A percentile compares a stretch with the other conserved stretches of the same genome.
phyloP scores from a whole-genome alignment of 768 basidiomycete genomes.

The Termitomyces sp. region DNA sequence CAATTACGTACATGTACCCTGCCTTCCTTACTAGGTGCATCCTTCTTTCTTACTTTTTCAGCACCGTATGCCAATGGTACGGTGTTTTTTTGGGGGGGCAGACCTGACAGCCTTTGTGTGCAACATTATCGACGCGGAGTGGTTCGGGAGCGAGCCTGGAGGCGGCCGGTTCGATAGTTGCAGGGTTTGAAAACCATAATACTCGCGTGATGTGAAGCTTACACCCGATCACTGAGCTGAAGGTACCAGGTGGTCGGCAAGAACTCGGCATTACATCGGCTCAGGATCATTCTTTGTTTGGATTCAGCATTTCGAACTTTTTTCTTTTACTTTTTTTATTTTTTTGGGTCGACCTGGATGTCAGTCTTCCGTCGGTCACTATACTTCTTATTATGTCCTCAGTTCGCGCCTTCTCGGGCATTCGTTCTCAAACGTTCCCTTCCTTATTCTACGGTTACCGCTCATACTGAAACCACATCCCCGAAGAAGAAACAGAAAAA shows the following conservation, averaged over 20 bases:
- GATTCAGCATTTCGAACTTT: neutral
- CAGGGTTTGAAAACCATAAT: no score
- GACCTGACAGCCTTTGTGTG: no score
- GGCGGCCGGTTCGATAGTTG: no score
- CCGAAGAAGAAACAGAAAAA: neutral
- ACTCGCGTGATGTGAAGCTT: no score
- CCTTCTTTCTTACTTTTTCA: neutral
- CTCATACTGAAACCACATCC: neutral
- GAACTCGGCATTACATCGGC: neutral
- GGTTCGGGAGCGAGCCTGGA: no score
- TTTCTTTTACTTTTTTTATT: neutral
- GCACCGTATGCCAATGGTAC: no score
- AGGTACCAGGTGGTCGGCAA: no score
- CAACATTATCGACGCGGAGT: no score
- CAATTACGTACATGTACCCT: neutral
- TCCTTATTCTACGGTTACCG: neutral
- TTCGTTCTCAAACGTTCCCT: neutral
- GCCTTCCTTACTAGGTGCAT: neutral
- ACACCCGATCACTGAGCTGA: no score
- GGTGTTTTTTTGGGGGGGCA: no score
- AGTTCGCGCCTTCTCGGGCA: neutral
- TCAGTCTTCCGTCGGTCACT: slow-evolving; percentile 8
- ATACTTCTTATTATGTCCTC: slow-evolving; percentile 4
- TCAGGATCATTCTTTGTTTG: neutral
- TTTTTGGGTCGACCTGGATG: slow-evolving; percentile 6